Conservation (phyloP, 352 stramenopile species). For the Phytophthora pinifolia region DNA sequence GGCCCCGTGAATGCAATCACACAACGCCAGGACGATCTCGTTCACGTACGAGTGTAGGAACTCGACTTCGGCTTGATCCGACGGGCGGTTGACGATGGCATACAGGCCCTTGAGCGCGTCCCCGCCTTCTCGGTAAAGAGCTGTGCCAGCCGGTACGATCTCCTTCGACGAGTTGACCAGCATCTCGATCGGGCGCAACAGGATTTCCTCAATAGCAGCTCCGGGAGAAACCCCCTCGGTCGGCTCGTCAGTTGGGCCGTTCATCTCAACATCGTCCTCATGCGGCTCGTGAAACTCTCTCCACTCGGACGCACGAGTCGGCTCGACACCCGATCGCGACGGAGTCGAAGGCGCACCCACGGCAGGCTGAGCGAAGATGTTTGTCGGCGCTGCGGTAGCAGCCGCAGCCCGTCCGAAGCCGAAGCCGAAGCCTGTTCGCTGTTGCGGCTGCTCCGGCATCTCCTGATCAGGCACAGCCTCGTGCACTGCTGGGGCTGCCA, state of each 20-base stretch:
- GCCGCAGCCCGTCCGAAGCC: conserved; percentile 29
- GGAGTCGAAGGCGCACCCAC: conserved; percentile 1
- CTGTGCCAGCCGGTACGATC: conserved; percentile 56
- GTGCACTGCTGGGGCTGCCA: conserved; percentile 19
- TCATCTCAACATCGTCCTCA: conserved; percentile 68
- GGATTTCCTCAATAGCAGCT: conserved; percentile 47
- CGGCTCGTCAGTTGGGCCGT: conserved; percentile 18
- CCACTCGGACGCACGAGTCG: conserved; percentile 30
- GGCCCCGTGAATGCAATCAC: conserved; percentile 70
- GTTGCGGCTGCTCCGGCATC: conserved; percentile 18
- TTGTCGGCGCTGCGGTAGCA: conserved; percentile 8
- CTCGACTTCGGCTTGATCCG: conserved; percentile 51
- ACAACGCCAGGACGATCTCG: conserved; percentile 73
- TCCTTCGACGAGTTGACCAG: conserved; percentile 65
- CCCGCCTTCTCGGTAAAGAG: conserved; percentile 58
- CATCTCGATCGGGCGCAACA: conserved; percentile 66
- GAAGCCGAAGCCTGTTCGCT: conserved; percentile 34
- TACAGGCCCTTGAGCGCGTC: conserved; percentile 83
- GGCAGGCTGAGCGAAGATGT: conserved; percentile 3
- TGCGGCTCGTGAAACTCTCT: conserved; percentile 36
- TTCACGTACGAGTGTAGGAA: conserved; percentile 82
- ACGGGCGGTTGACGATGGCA: conserved; percentile 65
- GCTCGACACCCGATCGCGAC: conserved; percentile 7
- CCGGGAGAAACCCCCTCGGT: conserved; percentile 15
- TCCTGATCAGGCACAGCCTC: conserved; percentile 13